phyloP scores from a whole-genome alignment of 2,329 filamentous ascomycete genomes.

The Colletotrichum falcatum region DNA sequence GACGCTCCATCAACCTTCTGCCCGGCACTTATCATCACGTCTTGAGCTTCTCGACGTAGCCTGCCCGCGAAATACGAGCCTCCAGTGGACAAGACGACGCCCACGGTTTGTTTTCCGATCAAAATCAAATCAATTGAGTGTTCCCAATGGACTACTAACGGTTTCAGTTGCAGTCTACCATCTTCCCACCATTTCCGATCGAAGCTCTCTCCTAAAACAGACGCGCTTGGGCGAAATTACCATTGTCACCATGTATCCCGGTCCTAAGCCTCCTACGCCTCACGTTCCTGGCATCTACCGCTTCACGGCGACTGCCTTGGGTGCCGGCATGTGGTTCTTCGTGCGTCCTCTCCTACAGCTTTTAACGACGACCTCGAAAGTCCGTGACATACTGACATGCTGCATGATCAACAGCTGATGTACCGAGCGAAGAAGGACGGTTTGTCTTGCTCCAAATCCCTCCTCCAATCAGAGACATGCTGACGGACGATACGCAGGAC shows the following conservation, averaged over 20 bases:
- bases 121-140: not conserved
- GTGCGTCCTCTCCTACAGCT: conserved; percentile 67
- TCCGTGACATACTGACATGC: conserved; percentile 35
- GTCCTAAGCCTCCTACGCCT: conserved; percentile 57
- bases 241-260: conserved; percentile 31
- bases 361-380: not conserved
- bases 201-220: conserved; percentile 12
- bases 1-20: not conserved
- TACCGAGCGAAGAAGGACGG: conserved; percentile 97
- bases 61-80: conserved; percentile 6
- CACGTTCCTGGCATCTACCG: conserved; percentile 77
- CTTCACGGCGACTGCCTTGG: conserved; percentile 86
- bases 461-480: not conserved
- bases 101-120: conserved; percentile 2
- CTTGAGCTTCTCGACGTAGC: conserved; percentile 2
- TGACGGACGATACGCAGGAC: conserved; percentile 56
- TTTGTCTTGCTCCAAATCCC: conserved; percentile 49
- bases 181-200: not conserved
- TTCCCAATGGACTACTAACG: conserved; percentile 1
- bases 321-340: conserved; percentile 99
- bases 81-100: conserved; percentile 6
- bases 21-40: not conserved
- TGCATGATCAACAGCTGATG: conserved; percentile 74
- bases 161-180: not conserved
- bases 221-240: conserved; percentile 4